These are phyloP conservation scores for Agapanthus africanus DNA, from an alignment of 106 monocot species.

Conservation along the genomic window DNA sequence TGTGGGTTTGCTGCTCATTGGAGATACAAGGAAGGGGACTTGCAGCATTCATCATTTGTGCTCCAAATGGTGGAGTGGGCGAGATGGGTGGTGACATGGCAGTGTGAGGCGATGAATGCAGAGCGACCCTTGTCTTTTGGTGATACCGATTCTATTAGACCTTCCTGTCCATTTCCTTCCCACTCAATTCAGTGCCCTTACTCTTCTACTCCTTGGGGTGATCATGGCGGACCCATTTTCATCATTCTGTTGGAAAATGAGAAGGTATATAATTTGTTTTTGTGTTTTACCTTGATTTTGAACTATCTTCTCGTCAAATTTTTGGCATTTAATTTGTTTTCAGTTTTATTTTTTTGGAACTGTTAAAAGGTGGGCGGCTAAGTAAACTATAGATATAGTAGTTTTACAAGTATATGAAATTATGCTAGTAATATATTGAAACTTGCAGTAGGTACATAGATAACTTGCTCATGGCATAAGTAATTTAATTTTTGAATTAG, in stretches of 20 bases:
- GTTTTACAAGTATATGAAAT: background rate
- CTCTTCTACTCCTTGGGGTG: constrained; percentile 26
- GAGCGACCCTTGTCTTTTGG: constrained; percentile 18
- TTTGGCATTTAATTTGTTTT: too few relatives aligned
- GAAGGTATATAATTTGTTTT: constrained; percentile 32
- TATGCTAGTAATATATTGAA: background rate
- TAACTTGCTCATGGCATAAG: background rate
- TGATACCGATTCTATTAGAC: constrained; percentile 20
- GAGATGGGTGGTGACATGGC: constrained; percentile 73
- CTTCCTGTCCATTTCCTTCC: constrained; percentile 43
- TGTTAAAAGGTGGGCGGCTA: background rate
- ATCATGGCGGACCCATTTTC: constrained; percentile 59
- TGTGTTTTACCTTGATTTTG: background rate
- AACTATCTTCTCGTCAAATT: background rate
- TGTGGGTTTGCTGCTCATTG: constrained; percentile 88
- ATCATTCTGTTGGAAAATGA: constrained; percentile 75
- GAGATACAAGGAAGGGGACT: constrained; percentile 78
- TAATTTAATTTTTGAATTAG: background rate
- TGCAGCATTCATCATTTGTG: constrained; percentile 44
- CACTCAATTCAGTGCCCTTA: constrained; percentile 14
- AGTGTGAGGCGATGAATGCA: constrained; percentile 50
- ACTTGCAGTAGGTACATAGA: background rate
- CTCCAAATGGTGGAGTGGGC: constrained; percentile 92
- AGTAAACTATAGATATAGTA: background rate
- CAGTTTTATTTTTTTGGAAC: background rate